Evolutionary conservation across 2,329 filamentous ascomycete genomes (phyloP), one percentile per base, ranked within the genome.

Genomic region (Davidsoniella australis): DNA sequence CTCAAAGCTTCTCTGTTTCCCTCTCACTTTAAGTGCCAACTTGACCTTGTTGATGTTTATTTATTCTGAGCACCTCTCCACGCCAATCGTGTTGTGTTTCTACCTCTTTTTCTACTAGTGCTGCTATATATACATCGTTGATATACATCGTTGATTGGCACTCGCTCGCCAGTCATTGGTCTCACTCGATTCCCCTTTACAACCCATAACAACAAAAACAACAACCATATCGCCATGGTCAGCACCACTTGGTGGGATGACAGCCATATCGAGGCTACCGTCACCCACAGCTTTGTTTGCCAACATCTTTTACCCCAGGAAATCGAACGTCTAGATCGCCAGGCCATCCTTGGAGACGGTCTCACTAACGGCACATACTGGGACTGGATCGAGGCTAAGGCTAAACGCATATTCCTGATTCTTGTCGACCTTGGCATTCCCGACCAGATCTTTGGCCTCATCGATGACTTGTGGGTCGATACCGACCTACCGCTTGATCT

Each of bases 391-490:
- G 65, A 82, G 43, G 67, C 75, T 49, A 80, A 79, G 56, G 78
- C 80, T 5, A 79, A 77, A 58, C 71, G 78, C 43, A 68, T 86
- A 38, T 87, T 86, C 58, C 66, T 88, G 43, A 78, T 85, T 38
- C 67, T 87, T 23, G 69, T 77, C 48, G 81, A 86, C 57, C 66
- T 85, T 20, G 78, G 77, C 29, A 70, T 82, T 9, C 75, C 82
- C 0, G 79, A 83, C 56, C 79, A 82, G 60, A 85, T 87, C 53
- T 87, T 87, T 58, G 75, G 75, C 40, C 69, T 84, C 47, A 76
- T 86, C 51, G 82, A 87, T 62, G 77, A 82, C 58, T 81, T 78
- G 18, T 85, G 81, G 81, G 80, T 83, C 56, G 83, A 88, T 58
- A 72, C 76, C 48, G 82, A 88, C 63, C 66, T 88, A 40, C 83